These are phyloP conservation scores for Coemansia sp. DNA, from an alignment of 192 early-diverging fungal species.

Conservation along the genomic window DNA sequence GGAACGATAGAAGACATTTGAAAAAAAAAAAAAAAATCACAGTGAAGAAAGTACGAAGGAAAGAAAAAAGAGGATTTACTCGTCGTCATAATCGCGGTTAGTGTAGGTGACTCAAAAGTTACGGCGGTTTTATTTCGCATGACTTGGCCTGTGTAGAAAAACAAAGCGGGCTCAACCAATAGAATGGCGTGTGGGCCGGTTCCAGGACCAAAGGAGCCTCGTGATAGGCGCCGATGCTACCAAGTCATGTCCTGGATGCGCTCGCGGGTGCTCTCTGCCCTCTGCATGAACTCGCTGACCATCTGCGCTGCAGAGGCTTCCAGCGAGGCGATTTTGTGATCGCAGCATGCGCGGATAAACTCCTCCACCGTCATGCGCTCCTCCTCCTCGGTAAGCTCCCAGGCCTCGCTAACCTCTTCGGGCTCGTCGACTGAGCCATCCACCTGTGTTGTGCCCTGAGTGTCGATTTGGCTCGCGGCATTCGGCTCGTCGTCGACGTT, in stretches of 20 bases:
- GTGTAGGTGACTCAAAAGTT: not conserved
- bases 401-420: constrained; percentile 6
- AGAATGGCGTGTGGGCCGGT: not conserved
- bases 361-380: constrained; percentile 52
- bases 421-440: not conserved
- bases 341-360: constrained; percentile 52
- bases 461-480: not conserved
- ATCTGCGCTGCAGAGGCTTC: constrained; percentile 44
- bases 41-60: not conserved
- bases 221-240: constrained; percentile 1
- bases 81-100: not conserved
- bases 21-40: not conserved
- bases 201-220: too few species aligned
- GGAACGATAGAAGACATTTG: constrained; percentile 1
- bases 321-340: constrained; percentile 34
- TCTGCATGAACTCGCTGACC: constrained; percentile 42
- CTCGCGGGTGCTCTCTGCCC: constrained; percentile 42
- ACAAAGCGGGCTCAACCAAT: not conserved
- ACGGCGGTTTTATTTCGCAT: not conserved
- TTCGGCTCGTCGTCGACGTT: constrained; percentile 2
- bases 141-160: not conserved
- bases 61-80: not conserved
- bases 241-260: constrained; percentile 34
- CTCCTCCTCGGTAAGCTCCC: constrained; percentile 44
- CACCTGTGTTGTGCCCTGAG: constrained; percentile 25